A percentile compares a stretch with the other conserved stretches of the same genome.
phyloP scores from a whole-genome alignment of 495 filamentous ascomycete genomes.

The Chaetomium fimeti region DNA sequence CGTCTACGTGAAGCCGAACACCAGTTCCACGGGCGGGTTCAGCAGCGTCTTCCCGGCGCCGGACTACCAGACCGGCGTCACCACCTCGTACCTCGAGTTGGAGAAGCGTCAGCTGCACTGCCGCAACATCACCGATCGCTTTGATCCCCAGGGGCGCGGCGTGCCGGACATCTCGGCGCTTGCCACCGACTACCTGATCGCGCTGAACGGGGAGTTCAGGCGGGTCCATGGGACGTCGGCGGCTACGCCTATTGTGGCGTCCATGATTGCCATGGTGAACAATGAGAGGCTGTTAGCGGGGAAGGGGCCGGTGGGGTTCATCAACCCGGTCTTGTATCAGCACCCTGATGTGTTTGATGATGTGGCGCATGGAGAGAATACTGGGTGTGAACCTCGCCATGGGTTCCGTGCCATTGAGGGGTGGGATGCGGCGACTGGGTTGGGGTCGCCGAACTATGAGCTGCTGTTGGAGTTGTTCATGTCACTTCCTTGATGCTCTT shows the following conservation, averaged over 20 bases:
- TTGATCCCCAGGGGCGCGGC: constrained; percentile 31
- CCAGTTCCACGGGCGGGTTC: constrained; percentile 55
- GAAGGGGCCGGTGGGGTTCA: constrained; percentile 50
- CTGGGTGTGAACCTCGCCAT: constrained; percentile 53
- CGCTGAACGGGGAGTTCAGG: constrained; percentile 35
- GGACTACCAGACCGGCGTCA: constrained; percentile 54
- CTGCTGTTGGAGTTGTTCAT: constrained; percentile 19
- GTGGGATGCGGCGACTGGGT: constrained; percentile 64
- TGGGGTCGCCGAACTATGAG: constrained; percentile 39
- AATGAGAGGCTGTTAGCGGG: constrained; percentile 56
- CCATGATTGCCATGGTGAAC: constrained; percentile 60
- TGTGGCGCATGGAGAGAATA: constrained; percentile 57
- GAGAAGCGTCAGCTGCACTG: neutral
- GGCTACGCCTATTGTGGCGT: constrained; percentile 55
- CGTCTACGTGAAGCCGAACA: too few species aligned
- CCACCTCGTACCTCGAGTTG: constrained; percentile 44
- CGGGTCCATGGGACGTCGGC: constrained; percentile 56
- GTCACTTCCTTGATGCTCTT: neutral
- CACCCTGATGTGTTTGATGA: constrained; percentile 61
- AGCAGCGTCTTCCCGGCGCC: constrained; percentile 62
- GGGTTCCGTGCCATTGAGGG: constrained; percentile 53
- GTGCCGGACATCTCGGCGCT: constrained; percentile 63
- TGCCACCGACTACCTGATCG: constrained; percentile 53
- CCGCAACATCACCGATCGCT: neutral
- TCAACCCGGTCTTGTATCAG: constrained; percentile 58